Percentiles rank a stretch among this genome's conserved stretches.
Evolutionary conservation across 2,329 filamentous ascomycete genomes (phyloP).

Genomic region (Nemania serpens): DNA sequence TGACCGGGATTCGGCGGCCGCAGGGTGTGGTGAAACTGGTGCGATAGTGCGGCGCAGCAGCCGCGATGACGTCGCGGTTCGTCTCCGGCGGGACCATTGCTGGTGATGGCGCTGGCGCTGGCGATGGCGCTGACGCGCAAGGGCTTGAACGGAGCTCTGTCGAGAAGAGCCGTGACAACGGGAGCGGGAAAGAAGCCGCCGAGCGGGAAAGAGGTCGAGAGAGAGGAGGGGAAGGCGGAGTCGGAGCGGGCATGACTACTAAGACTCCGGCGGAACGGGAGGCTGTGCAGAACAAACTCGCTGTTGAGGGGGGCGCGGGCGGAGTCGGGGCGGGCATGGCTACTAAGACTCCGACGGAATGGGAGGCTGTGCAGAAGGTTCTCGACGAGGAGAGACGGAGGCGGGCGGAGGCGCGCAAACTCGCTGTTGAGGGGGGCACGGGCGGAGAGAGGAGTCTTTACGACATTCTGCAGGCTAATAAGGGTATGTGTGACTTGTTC

Average conservation of each 20-base stretch:
- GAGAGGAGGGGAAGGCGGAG: neutral
- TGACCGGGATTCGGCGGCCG: no score
- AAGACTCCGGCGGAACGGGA: no score
- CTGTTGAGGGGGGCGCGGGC: conserved; percentile 42
- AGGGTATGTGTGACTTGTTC: conserved; percentile 46
- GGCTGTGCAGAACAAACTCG: conserved; percentile 39
- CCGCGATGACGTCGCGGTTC: conserved; percentile 59
- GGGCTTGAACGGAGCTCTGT: neutral
- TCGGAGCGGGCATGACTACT: neutral
- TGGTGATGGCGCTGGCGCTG: conserved; percentile 34
- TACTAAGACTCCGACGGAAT: conserved; percentile 49
- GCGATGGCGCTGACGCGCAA: no score
- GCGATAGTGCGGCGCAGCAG: neutral
- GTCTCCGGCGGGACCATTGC: conserved; percentile 60
- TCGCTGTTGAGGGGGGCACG: conserved; percentile 41
- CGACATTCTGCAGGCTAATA: conserved; percentile 80
- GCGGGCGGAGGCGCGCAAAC: conserved; percentile 56
- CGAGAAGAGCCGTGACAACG: neutral
- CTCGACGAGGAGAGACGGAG: conserved; percentile 64
- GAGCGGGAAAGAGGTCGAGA: no score
- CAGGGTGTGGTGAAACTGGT: no score
- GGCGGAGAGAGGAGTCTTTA: conserved; percentile 67
- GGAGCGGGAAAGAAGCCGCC: no score
- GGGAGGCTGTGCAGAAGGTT: conserved; percentile 67
- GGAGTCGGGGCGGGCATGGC: conserved; percentile 37